Base-by-base conservation (phyloP, 2,329 filamentous ascomycete genomes). In the Monosporascus sp. region DNA sequence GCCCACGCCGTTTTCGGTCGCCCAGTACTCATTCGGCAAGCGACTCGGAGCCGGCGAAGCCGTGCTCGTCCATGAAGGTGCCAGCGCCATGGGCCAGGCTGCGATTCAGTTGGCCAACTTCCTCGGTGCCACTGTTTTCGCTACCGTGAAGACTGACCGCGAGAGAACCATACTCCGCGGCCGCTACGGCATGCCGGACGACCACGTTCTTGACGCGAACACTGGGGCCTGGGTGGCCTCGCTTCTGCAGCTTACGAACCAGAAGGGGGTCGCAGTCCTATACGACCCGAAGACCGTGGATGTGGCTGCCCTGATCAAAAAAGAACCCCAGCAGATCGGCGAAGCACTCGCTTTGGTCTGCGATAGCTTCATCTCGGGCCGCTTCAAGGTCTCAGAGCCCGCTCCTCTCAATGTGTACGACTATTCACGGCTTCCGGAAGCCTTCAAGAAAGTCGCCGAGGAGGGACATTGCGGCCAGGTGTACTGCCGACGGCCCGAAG, bases 51-150 rank as follows among this genome's bases (percentile, higher is more conserved):
- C 53, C 0, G 64, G 62, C 0, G 61, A 69, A 14, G 69, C 58
- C 3, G 66, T 79, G 5, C 66, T 81, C 4, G 66, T 81, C 19
- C 74, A 78, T 50, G 69, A 69, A 9, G 78, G 71, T 3, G 71
- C 73, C 4, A 74, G 76, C 48, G 67, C 69, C 0, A 66, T 73
- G 20, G 77, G 78, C 1, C 68, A 76, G 38, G 73, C 72, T 9
- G 76, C 75, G 2, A 59, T 81, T 3, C 66, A 70, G 11, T 56
- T 80, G 3, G 73, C 74, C 24, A 64, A 59, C 45, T 52, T 64
- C 2, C 56, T 66, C 7, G 75, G 70, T 1, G 72, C 70, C 8
- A 66, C 71, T 2, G 59, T 82, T 2, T 77, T 76, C 52, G 69
- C 67, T 2, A 80, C 74, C 0, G 71, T 76, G 6, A 48, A 59